Evolutionary conservation across 306 rosid genomes (phyloP).

Genomic region (Cicer bijugum): DNA sequence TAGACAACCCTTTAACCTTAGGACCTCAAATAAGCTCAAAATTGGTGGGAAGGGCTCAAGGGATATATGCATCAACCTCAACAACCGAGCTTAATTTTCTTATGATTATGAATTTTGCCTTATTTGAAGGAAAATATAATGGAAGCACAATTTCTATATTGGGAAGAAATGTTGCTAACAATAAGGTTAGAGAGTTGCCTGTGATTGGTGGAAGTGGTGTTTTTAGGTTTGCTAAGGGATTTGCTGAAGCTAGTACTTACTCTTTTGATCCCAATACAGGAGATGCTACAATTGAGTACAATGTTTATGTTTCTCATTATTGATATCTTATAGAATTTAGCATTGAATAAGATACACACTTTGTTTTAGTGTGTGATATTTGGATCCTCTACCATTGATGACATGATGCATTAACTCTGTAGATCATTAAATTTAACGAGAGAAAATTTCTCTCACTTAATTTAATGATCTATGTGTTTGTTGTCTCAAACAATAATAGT

Average conservation of each 20-base stretch:
- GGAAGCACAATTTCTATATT: constrained; percentile 61
- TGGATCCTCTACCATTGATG: no score
- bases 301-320: constrained; percentile 43
- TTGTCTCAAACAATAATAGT: no score
- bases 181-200: constrained; percentile 64
- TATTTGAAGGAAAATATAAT: constrained; percentile 63
- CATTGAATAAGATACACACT: not conserved
- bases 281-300: constrained; percentile 54
- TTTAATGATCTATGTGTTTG: no score
- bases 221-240: constrained; percentile 70
- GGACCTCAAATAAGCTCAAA: constrained; percentile 48
- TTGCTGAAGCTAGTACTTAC: constrained; percentile 46
- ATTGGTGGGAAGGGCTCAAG: constrained; percentile 54
- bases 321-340: not conserved
- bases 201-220: constrained; percentile 72
- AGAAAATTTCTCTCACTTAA: no score
- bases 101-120: constrained; percentile 62
- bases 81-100: constrained; percentile 46
- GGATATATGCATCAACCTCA: constrained; percentile 54
- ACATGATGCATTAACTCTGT: no score
- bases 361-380: not conserved
- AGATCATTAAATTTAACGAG: no score
- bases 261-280: constrained; percentile 2
- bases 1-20: constrained; percentile 46
- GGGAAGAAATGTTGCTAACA: constrained; percentile 54